Evolutionary conservation across 106 monocot species (phyloP).

Genomic region (Cymbidium sinense): DNA sequence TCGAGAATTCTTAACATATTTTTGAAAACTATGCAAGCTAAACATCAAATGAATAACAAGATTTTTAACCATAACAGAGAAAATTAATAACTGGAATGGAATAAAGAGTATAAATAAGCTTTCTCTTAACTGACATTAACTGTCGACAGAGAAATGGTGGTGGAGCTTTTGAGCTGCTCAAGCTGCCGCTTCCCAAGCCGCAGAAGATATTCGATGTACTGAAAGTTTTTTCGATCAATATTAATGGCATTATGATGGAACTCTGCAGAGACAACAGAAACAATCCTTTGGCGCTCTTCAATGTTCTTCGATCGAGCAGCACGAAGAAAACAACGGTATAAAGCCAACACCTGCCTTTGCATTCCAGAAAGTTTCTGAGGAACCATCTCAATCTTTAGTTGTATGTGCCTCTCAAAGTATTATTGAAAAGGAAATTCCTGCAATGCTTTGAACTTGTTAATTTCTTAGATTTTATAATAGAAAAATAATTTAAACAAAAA

Average conservation of each 20-base stretch:
- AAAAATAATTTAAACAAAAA: background rate
- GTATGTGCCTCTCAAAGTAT: background rate
- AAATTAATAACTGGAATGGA: background rate
- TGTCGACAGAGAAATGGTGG: slow-evolving; percentile 47
- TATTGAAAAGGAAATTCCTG: background rate
- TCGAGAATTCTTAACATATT: too few relatives aligned
- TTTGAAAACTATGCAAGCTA: too few relatives aligned
- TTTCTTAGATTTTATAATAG: background rate
- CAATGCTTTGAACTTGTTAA: background rate
- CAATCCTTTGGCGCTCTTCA: slow-evolving; percentile 59
- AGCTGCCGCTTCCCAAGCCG: slow-evolving; percentile 81
- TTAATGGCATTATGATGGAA: slow-evolving; percentile 56
- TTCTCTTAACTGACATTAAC: slow-evolving; percentile 14
- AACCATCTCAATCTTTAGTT: slow-evolving; percentile 29
- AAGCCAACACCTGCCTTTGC: slow-evolving; percentile 73
- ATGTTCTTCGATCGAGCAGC: slow-evolving; percentile 56
- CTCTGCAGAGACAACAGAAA: slow-evolving; percentile 66
- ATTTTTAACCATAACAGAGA: background rate
- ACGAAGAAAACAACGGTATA: slow-evolving; percentile 78
- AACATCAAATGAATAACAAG: too few relatives aligned
- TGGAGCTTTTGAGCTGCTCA: slow-evolving; percentile 68
- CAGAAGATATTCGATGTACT: slow-evolving; percentile 76
- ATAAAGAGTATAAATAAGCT: background rate
- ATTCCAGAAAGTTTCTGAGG: slow-evolving; percentile 60
- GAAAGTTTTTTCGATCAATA: slow-evolving; percentile 75